Base-by-base conservation (phyloP, 768 basidiomycete genomes). In the Mycena galericulata region DNA sequence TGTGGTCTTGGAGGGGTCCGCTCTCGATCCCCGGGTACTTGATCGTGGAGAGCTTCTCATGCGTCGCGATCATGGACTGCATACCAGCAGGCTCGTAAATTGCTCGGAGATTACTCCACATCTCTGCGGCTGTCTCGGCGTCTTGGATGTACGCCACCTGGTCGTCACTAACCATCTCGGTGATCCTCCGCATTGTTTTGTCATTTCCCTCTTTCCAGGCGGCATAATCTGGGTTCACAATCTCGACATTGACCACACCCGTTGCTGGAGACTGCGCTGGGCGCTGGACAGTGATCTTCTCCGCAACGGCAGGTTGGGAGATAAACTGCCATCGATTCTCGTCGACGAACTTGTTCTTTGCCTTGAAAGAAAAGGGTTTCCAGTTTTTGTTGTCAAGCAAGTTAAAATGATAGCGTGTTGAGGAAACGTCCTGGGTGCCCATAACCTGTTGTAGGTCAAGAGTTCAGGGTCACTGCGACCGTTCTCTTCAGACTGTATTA, bases 131-230 rank as follows among this genome's bases (percentile, higher is more conserved):
- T 12, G 47, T 49, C 15, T 9, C 12, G 9, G 47, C 47, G 47
- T 49, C 26, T 22, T 49, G 9, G 26, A 49, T 49, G 26, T 53
- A 53, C n/a, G 34, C 20, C 51, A 53, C 51, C 15, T 53, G 51
- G 51, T 53, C 51, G n/a, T 53, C 51, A 24, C 51, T 53, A 32
- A 53, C 56, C 41, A 58, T 58, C 59, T 60, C 59, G 30, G 30
- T 34, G 47, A 60, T 47, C 24, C 46, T n/a, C 5, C 32, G 59
- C 45, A 43, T 47, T 10, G 59, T 60, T 36, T 60, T 60, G 11
- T 18, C 59, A 40, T 60, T 43, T 3, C 59, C 59, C n/a, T 49
- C 20, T 15, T 7, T 12, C 59, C 59, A 60, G 11, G 20, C 59
- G 1, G 32, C 59, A 36, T 60, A 60, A 2, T 4, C 46, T 20